Conservation (phyloP, 1,284 basidiomycete species). For the Leccinum proliferum region DNA sequence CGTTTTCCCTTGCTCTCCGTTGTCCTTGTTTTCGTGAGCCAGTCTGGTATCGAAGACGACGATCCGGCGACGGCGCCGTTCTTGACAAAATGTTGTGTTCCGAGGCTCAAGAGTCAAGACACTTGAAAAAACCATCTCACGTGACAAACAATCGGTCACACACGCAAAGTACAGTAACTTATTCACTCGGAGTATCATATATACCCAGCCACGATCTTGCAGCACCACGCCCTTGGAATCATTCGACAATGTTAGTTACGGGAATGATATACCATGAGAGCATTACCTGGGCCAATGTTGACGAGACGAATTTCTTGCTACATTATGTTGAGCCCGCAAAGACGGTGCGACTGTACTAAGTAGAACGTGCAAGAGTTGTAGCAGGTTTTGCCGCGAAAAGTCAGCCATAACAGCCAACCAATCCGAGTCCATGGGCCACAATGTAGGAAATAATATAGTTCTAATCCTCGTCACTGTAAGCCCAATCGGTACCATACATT, state of each 20-base stretch:
- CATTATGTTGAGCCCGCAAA: no score
- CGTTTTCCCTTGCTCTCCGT: conserved; percentile 51
- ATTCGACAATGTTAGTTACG: background rate
- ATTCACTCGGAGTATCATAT: conserved; percentile 9
- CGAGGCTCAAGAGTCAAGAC: background rate
- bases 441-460: no score
- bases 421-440: no score
- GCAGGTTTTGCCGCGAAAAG: no score
- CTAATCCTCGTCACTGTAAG: no score
- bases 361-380: no score
- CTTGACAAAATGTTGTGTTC: background rate
- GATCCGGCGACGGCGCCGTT: conserved; percentile 83
- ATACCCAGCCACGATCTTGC: conserved; percentile 13
- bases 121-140: conserved; percentile 2
- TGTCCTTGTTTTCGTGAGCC: conserved; percentile 74
- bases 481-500: no score
- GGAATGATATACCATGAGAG: background rate
- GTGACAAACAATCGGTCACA: conserved; percentile 11
- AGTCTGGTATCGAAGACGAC: conserved; percentile 83
- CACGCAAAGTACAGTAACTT: background rate
- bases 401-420: no score
- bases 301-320: conserved; percentile 71
- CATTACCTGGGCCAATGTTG: conserved; percentile 90
- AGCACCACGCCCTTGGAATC: background rate
- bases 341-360: no score